Evolutionary conservation across 2,329 filamentous ascomycete genomes (phyloP).

Genomic region (Fusarium sp.): DNA sequence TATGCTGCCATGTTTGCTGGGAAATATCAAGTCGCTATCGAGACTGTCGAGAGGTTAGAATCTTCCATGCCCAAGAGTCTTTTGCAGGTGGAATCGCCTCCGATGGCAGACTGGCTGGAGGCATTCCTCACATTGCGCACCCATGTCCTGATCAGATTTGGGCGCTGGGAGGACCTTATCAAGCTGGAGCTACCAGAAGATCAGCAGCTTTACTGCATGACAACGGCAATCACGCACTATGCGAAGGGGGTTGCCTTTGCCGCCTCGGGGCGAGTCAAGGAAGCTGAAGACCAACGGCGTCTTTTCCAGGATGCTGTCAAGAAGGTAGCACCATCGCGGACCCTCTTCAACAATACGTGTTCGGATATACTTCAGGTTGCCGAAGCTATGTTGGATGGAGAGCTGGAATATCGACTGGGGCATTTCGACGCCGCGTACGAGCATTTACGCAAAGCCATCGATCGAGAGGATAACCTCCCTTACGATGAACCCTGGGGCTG

Average conservation of each 20-base stretch:
- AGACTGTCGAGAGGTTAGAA: slow-evolving; percentile 71
- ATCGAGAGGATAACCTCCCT: slow-evolving; percentile 71
- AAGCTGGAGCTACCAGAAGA: slow-evolving; percentile 68
- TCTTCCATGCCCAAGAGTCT: slow-evolving; percentile 71
- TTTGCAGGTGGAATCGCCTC: slow-evolving; percentile 72
- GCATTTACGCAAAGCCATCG: slow-evolving; percentile 68
- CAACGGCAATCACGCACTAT: slow-evolving; percentile 76
- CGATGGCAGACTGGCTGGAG: slow-evolving; percentile 85
- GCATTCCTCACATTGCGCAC: slow-evolving; percentile 75
- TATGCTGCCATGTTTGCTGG: slow-evolving; percentile 85
- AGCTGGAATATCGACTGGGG: slow-evolving; percentile 76
- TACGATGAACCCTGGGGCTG: slow-evolving; percentile 84
- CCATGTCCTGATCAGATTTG: slow-evolving; percentile 80
- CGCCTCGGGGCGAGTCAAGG: slow-evolving; percentile 64
- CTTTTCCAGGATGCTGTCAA: slow-evolving; percentile 65
- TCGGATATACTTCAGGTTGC: slow-evolving; percentile 72
- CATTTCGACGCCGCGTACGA: slow-evolving; percentile 70
- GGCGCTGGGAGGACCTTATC: slow-evolving; percentile 76
- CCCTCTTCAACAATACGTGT: slow-evolving; percentile 57
- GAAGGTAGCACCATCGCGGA: slow-evolving; percentile 68
- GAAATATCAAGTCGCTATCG: slow-evolving; percentile 70
- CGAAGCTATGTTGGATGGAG: slow-evolving; percentile 77
- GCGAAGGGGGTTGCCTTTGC: slow-evolving; percentile 76
- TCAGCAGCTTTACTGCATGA: slow-evolving; percentile 72
- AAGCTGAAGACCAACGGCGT: slow-evolving; percentile 64